Evolutionary conservation across 2,329 filamentous ascomycete genomes (phyloP).

Genomic region (Zasmidium angulare): DNA sequence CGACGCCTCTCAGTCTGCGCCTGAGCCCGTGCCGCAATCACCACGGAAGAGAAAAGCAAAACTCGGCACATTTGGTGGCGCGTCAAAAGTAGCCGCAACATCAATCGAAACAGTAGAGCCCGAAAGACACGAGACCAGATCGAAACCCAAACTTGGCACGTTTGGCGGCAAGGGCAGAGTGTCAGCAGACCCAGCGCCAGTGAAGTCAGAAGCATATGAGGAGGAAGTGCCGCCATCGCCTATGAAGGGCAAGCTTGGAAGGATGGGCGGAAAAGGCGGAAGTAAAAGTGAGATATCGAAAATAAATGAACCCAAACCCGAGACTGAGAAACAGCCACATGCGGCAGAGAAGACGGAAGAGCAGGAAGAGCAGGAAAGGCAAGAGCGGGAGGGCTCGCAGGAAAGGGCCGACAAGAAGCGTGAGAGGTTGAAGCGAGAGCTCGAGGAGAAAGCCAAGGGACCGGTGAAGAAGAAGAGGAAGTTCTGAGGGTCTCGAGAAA

Average conservation of each 20-base stretch:
- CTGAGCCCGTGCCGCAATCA: background rate
- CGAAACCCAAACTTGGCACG: background rate
- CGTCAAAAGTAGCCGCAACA: background rate
- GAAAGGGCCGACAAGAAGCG: conserved; percentile 57
- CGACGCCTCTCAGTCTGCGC: background rate
- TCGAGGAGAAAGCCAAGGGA: conserved; percentile 53
- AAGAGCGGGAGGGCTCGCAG: conserved; percentile 44
- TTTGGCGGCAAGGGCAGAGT: background rate
- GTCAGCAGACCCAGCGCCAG: background rate
- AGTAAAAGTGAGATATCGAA: background rate
- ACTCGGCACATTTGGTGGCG: background rate
- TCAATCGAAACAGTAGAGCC: background rate
- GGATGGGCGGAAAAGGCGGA: conserved; percentile 17
- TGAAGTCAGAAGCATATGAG: background rate
- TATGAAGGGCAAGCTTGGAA: conserved; percentile 20
- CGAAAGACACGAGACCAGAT: background rate
- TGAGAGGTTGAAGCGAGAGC: conserved; percentile 55
- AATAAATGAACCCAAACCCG: background rate
- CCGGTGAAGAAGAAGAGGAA: conserved; percentile 58
- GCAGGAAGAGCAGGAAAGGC: background rate
- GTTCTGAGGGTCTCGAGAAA: conserved; percentile 49
- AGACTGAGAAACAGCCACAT: conserved; percentile 1
- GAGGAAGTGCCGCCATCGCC: background rate
- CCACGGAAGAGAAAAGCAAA: background rate
- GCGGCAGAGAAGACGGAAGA: background rate